These are phyloP conservation scores for Teunomyces pallodes DNA, from an alignment of 805 yeast genomes.

Conservation along the genomic window DNA sequence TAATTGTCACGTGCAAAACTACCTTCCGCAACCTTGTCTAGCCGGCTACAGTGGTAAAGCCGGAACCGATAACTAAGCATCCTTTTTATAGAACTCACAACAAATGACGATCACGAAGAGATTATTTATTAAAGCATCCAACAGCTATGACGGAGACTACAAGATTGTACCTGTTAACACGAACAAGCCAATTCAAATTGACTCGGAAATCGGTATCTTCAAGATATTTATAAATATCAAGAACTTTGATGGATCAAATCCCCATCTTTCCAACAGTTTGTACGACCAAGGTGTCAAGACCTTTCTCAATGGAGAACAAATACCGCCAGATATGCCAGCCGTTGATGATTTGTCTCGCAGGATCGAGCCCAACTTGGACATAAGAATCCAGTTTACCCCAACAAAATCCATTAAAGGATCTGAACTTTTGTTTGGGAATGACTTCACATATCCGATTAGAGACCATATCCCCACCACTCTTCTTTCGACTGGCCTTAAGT, in stretches of 20 bases:
- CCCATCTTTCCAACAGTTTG: constrained; percentile 33
- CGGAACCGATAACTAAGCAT: not conserved
- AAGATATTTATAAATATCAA: constrained; percentile 42
- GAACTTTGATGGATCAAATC: constrained; percentile 44
- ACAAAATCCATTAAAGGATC: constrained; percentile 44
- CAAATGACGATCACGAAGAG: constrained; percentile 19
- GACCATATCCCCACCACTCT: constrained; percentile 55
- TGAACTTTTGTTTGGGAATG: constrained; percentile 66
- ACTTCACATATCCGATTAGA: constrained; percentile 56
- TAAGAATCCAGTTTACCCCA: constrained; percentile 43
- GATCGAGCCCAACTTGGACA: constrained; percentile 27
- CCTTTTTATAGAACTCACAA: not conserved
- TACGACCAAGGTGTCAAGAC: constrained; percentile 28
- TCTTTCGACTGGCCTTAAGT: constrained; percentile 47
- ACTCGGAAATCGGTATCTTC: constrained; percentile 38
- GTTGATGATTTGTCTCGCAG: constrained; percentile 4
- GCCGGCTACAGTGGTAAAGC: not conserved
- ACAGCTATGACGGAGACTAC: constrained; percentile 19
- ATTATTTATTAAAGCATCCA: constrained; percentile 31
- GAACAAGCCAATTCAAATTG: constrained; percentile 31
- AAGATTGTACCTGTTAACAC: constrained; percentile 45
- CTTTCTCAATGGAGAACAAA: constrained; percentile 21
- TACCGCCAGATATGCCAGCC: constrained; percentile 5
- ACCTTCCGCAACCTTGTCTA: not conserved
- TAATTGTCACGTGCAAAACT: not conserved